A percentile compares a stretch with the other conserved stretches of the same genome.
These are phyloP conservation scores for Podaxis mareebaensis DNA, from an alignment of 768 basidiomycete species.

Conservation along the genomic window DNA sequence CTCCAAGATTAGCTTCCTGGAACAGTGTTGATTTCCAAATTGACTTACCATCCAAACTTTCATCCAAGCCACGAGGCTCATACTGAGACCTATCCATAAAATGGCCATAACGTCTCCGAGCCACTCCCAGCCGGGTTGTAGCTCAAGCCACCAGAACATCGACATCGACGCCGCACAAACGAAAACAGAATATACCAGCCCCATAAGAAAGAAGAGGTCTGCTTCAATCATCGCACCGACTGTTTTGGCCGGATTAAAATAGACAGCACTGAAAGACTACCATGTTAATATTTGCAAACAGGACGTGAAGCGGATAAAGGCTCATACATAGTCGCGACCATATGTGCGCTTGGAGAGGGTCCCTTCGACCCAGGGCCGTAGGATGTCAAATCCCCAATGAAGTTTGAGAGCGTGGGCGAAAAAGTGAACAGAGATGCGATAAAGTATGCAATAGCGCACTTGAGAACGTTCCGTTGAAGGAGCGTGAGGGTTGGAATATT, in stretches of 20 bases:
- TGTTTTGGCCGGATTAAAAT: conserved; percentile 94
- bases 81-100: conserved; percentile 80
- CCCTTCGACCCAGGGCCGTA: conserved; percentile 46
- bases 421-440: conserved; percentile 93
- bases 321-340: conserved; percentile 90
- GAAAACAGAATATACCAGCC: conserved; percentile 67
- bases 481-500: conserved; percentile 42
- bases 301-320: neutral
- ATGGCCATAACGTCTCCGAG: conserved; percentile 75
- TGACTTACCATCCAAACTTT: conserved; percentile 79
- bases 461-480: conserved; percentile 73
- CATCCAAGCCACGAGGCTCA: conserved; percentile 84
- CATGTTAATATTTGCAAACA: neutral
- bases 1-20: neutral
- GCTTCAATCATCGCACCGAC: conserved; percentile 93
- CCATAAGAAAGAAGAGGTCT: conserved; percentile 74
- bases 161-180: conserved; percentile 77
- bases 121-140: conserved; percentile 68
- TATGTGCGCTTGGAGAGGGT: conserved; percentile 83
- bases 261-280: conserved; percentile 56
- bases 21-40: neutral
- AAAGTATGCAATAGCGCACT: conserved; percentile 91
- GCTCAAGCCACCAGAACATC: conserved; percentile 79
- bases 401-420: conserved; percentile 66
- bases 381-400: conserved; percentile 63